These are phyloP conservation scores for Thalassiosira pacifica DNA, from an alignment of 352 stramenopile genomes.

Conservation along the genomic window DNA sequence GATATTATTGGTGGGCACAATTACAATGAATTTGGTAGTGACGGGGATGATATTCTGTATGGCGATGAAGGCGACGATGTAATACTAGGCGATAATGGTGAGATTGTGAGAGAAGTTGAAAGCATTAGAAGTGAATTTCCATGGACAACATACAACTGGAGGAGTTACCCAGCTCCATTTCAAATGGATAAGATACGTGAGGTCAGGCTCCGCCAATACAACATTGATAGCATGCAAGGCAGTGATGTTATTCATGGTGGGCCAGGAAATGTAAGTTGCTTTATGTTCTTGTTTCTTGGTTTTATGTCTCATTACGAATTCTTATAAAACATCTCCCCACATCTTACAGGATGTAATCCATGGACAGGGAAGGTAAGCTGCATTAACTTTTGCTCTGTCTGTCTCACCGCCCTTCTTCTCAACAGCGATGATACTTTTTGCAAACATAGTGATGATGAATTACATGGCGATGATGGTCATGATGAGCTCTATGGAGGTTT, in stretches of 20 bases:
- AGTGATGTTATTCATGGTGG: too few relatives aligned
- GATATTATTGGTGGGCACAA: constrained; percentile 57
- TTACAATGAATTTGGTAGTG: constrained; percentile 35
- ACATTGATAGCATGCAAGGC: constrained; percentile 47
- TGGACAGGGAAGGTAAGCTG: constrained; percentile 39
- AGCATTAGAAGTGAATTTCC: constrained; percentile 14
- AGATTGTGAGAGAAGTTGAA: constrained; percentile 49
- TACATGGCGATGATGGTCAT: constrained; percentile 2
- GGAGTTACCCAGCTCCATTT: constrained; percentile 50
- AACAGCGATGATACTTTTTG: constrained; percentile 4
- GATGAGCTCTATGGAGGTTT: constrained; percentile 50
- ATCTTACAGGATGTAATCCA: constrained; percentile 3
- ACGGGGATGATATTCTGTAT: constrained; percentile 37
- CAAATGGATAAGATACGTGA: constrained; percentile 50
- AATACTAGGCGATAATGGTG: constrained; percentile 57
- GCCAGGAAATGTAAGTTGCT: constrained; percentile 42
- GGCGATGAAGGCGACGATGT: constrained; percentile 40
- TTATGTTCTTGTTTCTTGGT: not conserved
- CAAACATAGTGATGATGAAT: constrained; percentile 1
- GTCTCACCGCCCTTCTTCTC: constrained; percentile 3
- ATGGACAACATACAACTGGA: constrained; percentile 30
- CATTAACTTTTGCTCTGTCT: not conserved
- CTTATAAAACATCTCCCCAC: not conserved
- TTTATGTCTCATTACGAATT: not conserved
- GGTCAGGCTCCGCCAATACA: constrained; percentile 32